phyloP scores from a whole-genome alignment of 179 eudicot genomes.

The Carnegiea gigantea region DNA sequence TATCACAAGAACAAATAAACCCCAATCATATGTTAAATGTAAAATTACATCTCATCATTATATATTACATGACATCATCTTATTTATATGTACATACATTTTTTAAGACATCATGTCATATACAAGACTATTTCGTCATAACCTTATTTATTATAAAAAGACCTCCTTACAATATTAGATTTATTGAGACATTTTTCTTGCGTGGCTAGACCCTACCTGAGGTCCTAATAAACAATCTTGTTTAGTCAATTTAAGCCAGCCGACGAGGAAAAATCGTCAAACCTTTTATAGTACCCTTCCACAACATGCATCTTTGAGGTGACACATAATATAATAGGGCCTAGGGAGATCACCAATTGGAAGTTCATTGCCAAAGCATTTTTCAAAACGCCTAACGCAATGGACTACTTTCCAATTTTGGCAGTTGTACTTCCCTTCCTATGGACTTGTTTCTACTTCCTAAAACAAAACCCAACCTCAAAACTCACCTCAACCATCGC shows the following conservation, averaged over 20 bases:
- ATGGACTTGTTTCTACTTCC: background rate
- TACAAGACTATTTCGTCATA: too few relatives aligned
- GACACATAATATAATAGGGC: too few relatives aligned
- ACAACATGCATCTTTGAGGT: too few relatives aligned
- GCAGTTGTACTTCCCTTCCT: background rate
- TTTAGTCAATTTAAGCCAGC: background rate
- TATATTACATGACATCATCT: too few relatives aligned
- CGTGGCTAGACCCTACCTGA: background rate
- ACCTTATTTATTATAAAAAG: too few relatives aligned
- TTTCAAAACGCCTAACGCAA: background rate
- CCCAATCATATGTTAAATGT: too few relatives aligned
- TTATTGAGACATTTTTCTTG: too few relatives aligned
- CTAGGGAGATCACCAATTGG: background rate
- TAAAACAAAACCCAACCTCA: background rate
- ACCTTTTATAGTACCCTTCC: background rate
- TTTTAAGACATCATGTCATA: too few relatives aligned
- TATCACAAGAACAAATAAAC: too few relatives aligned
- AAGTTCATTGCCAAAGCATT: background rate
- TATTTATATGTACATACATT: too few relatives aligned
- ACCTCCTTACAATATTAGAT: too few relatives aligned
- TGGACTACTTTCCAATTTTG: conserved; percentile 13
- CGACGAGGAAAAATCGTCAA: background rate
- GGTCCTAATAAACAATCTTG: background rate
- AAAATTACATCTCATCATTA: too few relatives aligned
- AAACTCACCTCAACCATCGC: background rate